Evolutionary conservation across 1,139 yeast species (phyloP).

Genomic region (Taiozyma sp.): DNA sequence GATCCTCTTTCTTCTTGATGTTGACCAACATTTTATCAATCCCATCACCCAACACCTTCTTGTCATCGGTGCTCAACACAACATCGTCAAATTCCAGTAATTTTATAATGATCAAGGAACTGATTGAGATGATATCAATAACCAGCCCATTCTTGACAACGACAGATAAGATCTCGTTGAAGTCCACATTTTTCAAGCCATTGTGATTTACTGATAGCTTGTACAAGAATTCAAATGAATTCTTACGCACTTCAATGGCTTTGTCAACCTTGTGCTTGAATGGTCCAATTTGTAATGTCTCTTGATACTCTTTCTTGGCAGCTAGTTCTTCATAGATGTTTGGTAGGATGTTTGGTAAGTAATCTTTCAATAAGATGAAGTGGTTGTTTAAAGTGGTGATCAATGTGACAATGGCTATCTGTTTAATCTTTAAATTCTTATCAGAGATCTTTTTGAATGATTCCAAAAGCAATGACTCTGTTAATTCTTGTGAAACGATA

Average conservation of each 20-base stretch:
- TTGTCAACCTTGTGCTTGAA: conserved; percentile 80
- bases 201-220: conserved; percentile 35
- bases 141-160: conserved; percentile 20
- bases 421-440: conserved; percentile 38
- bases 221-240: conserved; percentile 68
- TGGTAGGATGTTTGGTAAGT: conserved; percentile 48
- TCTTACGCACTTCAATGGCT: conserved; percentile 70
- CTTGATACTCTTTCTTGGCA: conserved; percentile 54
- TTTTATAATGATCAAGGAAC: conserved; percentile 22
- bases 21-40: conserved; percentile 22
- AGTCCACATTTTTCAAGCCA: conserved; percentile 18
- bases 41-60: conserved; percentile 16
- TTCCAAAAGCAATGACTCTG: conserved; percentile 20
- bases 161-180: conserved; percentile 18
- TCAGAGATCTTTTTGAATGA: conserved; percentile 32
- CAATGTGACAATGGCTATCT: conserved; percentile 54
- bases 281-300: conserved; percentile 80
- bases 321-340: conserved; percentile 51
- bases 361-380: conserved; percentile 45
- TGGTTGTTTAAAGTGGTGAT: conserved; percentile 59
- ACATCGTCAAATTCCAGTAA: conserved; percentile 23
- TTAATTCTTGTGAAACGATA: conserved; percentile 18
- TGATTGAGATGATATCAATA: conserved; percentile 22
- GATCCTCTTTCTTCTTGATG: conserved; percentile 24
- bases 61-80: conserved; percentile 13